These are phyloP conservation scores for Tolypocladium pustulatum DNA, from an alignment of 2,329 filamentous ascomycete species.

Conservation along the genomic window DNA sequence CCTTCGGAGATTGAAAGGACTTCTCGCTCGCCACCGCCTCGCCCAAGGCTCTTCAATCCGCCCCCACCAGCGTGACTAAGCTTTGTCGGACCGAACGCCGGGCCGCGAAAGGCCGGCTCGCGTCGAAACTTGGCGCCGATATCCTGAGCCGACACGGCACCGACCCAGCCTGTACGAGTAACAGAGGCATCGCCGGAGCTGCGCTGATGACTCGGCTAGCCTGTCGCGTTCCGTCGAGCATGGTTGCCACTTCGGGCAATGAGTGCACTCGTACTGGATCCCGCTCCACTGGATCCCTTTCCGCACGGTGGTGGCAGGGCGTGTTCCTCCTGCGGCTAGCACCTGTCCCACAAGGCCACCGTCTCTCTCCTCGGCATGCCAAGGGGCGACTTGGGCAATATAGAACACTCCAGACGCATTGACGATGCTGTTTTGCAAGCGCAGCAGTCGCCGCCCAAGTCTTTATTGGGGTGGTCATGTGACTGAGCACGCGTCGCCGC, in stretches of 20 bases:
- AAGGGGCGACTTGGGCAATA: not conserved
- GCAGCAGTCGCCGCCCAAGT: not conserved
- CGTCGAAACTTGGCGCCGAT: not conserved
- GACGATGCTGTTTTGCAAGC: not conserved
- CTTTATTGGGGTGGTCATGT: not conserved
- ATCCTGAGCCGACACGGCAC: not conserved
- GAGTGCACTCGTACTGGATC: not conserved
- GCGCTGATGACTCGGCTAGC: not conserved
- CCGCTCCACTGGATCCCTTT: not conserved
- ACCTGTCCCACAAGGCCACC: not conserved
- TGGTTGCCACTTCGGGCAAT: not conserved
- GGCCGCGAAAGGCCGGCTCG: not conserved
- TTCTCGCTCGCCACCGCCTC: not conserved
- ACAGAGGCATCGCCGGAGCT: not conserved
- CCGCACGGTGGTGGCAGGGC: not conserved
- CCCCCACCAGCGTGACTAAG: not conserved
- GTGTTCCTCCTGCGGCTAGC: not conserved
- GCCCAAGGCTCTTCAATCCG: no score
- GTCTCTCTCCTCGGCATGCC: not conserved
- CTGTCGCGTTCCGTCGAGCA: not conserved
- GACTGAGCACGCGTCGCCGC: not conserved
- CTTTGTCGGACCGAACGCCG: not conserved
- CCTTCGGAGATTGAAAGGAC: not conserved
- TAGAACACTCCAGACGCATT: not conserved
- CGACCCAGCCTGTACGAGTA: not conserved